Evolutionary conservation across 306 rosid species (phyloP), one percentile per base, ranked within the genome.

Genomic region (Leucaena leucocephala): DNA sequence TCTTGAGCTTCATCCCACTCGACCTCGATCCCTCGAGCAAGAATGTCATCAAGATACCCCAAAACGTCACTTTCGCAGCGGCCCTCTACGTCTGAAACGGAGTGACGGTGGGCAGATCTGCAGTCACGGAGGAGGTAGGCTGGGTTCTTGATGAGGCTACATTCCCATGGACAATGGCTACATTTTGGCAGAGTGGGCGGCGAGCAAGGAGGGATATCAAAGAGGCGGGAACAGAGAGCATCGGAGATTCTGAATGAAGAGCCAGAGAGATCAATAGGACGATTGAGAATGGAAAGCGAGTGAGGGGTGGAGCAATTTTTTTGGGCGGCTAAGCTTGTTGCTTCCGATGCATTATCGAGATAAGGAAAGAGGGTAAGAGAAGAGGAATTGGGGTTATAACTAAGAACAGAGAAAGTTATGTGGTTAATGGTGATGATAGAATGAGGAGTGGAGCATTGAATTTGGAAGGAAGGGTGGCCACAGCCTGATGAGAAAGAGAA

Each of bases 391-490:
- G 90, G 81, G 0, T 91, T 92, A 84, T 78, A 93, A 44, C 55
- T 35, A 15, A 93, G 74, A 9, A 95, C 57, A n/a, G 94, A 88
- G 85, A 91, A 93, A 7, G 98, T 17, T 55, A 86, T 19, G 52
- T 89, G 78, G 83, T 95, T 91, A 11, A 93, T 89, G 81, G 96
- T 57, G 75, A 95, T 77, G 34, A 76, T 1, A 14, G 99, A 91
- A 71, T 83, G 78, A 0, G 89, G 88, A 9, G 88, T 27, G 6
- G 91, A 78, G 69, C 99, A 95, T 4, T 73, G 82, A 0, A 95
- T 46, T 15, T 93, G 98, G 77, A 95, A 93, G 11, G 89, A 89
- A 16, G 99, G 99, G 89, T 95, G 99, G 68, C 99, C 99, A 16
- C 95, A 90, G 0, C 97, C 97, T 0, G 88, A 93, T 0, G 87